These are phyloP conservation scores for Arabis alpina DNA, from an alignment of 345 rosid genomes.

Conservation along the genomic window DNA sequence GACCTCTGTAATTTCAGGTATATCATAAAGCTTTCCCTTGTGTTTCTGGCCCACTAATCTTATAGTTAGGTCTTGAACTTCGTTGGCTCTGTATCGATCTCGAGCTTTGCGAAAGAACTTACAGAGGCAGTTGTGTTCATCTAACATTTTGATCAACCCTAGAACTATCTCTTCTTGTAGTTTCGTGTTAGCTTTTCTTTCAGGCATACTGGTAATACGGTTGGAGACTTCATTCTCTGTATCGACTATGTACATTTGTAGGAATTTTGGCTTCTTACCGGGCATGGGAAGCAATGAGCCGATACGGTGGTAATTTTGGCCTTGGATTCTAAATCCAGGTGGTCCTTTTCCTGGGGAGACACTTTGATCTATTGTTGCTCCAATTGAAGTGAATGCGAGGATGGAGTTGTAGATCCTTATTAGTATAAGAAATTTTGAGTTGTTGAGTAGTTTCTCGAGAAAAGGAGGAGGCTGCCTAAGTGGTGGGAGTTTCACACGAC, in stretches of 20 bases:
- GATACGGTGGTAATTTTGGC: background rate
- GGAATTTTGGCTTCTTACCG: background rate
- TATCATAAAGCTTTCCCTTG: background rate
- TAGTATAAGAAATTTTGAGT: background rate
- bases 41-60: background rate
- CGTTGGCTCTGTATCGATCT: background rate
- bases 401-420: background rate
- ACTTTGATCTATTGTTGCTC: background rate
- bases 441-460: background rate
- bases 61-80: background rate
- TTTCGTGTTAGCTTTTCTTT: background rate
- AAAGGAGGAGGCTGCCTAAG: background rate
- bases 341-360: background rate
- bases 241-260: background rate
- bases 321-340: background rate
- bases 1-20: background rate
- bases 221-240: background rate
- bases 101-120: background rate
- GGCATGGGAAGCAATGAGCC: background rate
- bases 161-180: background rate
- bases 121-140: background rate
- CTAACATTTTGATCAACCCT: background rate
- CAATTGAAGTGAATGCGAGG: background rate
- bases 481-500: background rate
- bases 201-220: background rate